Base-by-base conservation (phyloP, 1,284 basidiomycete genomes). In the Porogramme epimiltina region DNA sequence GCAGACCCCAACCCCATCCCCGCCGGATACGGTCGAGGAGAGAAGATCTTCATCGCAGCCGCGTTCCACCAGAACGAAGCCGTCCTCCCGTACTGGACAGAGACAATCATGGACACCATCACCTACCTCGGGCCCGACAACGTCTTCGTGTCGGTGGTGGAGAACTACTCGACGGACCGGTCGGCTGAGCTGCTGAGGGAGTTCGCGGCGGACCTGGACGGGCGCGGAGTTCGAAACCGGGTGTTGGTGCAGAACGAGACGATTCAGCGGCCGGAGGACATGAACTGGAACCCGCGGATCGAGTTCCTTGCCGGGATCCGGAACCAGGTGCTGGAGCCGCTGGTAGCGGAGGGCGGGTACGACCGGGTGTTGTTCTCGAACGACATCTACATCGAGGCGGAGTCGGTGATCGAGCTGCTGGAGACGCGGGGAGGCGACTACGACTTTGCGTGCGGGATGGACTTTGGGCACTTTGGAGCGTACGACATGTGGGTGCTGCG, bases 391-490 rank as follows among this genome's bases (percentile, higher is more conserved):
- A 71, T 80, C 56, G 71, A 74, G 40, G 76, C 77, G 40, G 72
- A 78, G 57, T 69, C 70, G 24, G 63, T 78, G 9, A 60, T 80
- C 37, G 71, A 79, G 41, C 70, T 84, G 11, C 62, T 83, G 39
- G 67, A 70, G 25, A 82, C 81, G 6, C 68, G 68, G 39, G 64
- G 71, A 18, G 77, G 76, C 10, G 62, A 70, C 15, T 84, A 76
- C 56, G 82, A 84, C 56, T 77, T 83, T 64, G 80, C 70, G 8
- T 84, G 82, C 50, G 82, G 72, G 11, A 65, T 81, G 57, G 82
- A 84, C 67, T 76, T 77, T 40, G 70, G 67, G 22, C 64, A 71
- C 38, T 66, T 70, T 24, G 70, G 70, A 63, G 70, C 73, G 25
- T 80, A 81, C 62, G 78, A 80, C 54, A 73, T 73, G 38, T 79